Conservation (phyloP, 345 rosid genomes). For the Acer campestre region DNA sequence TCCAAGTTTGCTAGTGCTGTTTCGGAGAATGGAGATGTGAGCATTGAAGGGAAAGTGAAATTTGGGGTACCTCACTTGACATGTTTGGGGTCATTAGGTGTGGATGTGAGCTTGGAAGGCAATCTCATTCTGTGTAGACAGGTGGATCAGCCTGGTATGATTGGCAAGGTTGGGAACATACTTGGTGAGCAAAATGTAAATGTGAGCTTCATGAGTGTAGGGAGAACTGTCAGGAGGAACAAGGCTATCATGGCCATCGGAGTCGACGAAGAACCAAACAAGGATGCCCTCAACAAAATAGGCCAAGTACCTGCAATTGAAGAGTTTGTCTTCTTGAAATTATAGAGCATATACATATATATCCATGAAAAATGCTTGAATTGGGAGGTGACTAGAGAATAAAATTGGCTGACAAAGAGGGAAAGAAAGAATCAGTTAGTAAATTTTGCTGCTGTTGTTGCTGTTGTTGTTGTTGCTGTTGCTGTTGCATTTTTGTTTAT, state of each 20-base stretch:
- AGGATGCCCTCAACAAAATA: conserved; percentile 52
- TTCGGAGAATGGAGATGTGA: conserved; percentile 59
- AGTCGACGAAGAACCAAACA: conserved; percentile 77
- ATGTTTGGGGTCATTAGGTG: conserved; percentile 57
- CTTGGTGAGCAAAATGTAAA: conserved; percentile 70
- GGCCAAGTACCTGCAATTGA: conserved; percentile 67
- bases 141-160: conserved; percentile 87
- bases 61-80: conserved; percentile 67
- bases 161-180: conserved; percentile 76
- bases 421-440: not conserved
- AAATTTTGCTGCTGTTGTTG: not conserved
- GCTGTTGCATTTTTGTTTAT: no score
- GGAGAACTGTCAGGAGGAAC: conserved; percentile 55
- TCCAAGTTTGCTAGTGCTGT: conserved; percentile 72
- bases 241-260: conserved; percentile 89
- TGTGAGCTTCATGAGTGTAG: conserved; percentile 91
- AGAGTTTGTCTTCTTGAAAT: conserved; percentile 77
- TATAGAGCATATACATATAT: conserved; percentile 16
- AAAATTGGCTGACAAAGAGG: not conserved
- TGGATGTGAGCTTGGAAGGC: conserved; percentile 85
- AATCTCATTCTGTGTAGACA: conserved; percentile 78
- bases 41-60: conserved; percentile 76
- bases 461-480: not conserved
- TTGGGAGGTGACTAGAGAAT: not conserved
- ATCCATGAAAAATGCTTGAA: not conserved